Evolutionary conservation across 225 moss, liverwort and hornwort genomes (phyloP), one percentile per base, ranked within the genome.

Genomic region (Straminergon stramineum): DNA sequence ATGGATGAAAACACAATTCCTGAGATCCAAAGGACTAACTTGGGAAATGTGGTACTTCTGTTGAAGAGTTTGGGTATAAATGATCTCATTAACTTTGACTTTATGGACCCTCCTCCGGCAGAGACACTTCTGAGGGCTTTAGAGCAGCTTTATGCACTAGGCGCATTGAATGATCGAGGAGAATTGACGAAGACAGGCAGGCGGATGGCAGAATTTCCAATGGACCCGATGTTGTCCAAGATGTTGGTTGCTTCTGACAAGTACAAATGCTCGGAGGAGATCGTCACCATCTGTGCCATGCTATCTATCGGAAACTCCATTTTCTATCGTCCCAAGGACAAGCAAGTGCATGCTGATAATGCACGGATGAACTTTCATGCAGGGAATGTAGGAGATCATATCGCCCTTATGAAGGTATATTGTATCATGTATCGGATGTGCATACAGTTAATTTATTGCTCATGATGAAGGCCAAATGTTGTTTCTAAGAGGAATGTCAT

Each of bases 271-370:
- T 93, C 96, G 37, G 96, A 97, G 83, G 99, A 99, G 89, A 92
- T 99, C 52, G 93, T 97, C 82, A 95, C 95, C 45, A 94, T 97
- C 41, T 96, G 96, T 92, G 96, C 99, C 20, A 99, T 99, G 99
- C 84, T 99, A 22, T 97, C 99, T 27, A 94, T 97, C 9, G 99
- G 97, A 60, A 97, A 97, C 85, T 95, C 99, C 56, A 99, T 97
- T 31, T 99, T 99, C 85, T 99, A 99, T 76, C 96, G 99, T 31
- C 97, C 99, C 27, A 99, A 97, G 84, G 99, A 99, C 91, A 99
- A 97, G 88, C 97, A 97, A 92, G 99, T 99, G 63, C 97, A 97
- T 94, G 99, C 99, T 81, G 97, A 99, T 86, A 99, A 99, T 92
- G 97, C 97, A 79, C 95, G 96, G 30, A 97, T 97, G 99, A 99